Conservation (phyloP, 2,329 filamentous ascomycete genomes). For the Fusarium heterosporum region DNA sequence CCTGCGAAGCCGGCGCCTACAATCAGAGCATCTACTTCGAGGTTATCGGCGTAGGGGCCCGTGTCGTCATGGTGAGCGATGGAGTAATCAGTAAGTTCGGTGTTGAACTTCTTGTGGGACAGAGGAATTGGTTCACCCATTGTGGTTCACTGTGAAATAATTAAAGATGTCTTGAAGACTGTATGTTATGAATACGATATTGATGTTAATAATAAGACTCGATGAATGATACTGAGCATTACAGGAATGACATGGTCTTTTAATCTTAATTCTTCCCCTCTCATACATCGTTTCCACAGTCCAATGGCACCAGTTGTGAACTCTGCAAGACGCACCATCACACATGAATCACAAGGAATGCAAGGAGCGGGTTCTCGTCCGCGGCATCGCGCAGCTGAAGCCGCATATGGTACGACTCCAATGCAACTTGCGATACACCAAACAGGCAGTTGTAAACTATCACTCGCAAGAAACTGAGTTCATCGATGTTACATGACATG, state of each 20-base stretch:
- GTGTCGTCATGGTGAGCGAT: conserved; percentile 44
- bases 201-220: neutral
- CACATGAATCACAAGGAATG: neutral
- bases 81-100: conserved; percentile 56
- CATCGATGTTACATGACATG: neutral
- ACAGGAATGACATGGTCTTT: neutral
- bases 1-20: conserved; percentile 62
- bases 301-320: neutral
- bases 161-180: neutral
- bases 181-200: neutral
- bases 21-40: conserved; percentile 59
- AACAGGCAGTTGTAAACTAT: neutral
- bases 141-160: neutral
- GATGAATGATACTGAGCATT: neutral
- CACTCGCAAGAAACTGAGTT: neutral
- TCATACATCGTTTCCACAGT: neutral
- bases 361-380: neutral
- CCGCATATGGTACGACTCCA: neutral
- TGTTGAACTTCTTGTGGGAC: conserved; percentile 55
- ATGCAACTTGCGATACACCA: neutral
- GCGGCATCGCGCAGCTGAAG: neutral
- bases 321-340: neutral
- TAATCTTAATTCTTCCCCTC: neutral
- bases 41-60: conserved; percentile 57
- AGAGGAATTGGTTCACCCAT: conserved; percentile 42